A percentile compares a stretch with the other conserved stretches of the same genome.
These are phyloP conservation scores for Stromatinia cepivora DNA, from an alignment of 2,329 filamentous ascomycete species.

Conservation along the genomic window DNA sequence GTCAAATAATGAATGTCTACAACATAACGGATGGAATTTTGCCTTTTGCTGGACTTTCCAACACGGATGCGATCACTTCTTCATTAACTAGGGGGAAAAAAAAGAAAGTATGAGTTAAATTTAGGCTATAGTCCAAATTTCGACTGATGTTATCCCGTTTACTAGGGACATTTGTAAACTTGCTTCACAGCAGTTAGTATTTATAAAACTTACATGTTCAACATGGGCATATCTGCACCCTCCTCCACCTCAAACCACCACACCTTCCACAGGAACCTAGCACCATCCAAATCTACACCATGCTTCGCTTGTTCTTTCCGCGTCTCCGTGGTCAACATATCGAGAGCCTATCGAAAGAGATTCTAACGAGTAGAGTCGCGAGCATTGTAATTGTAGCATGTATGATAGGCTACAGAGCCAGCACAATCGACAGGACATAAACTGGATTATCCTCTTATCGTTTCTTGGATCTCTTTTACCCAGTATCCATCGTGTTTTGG, in stretches of 20 bases:
- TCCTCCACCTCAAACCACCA: neutral
- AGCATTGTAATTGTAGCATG: neutral
- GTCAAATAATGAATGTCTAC: neutral
- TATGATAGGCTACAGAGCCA: neutral
- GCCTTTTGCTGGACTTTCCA: neutral
- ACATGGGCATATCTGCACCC: neutral
- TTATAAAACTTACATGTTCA: too few species aligned
- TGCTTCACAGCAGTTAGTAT: neutral
- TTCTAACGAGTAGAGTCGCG: neutral
- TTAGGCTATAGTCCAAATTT: neutral
- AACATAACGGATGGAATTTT: neutral
- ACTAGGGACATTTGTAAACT: neutral
- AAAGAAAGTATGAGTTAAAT: neutral
- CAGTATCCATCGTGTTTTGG: neutral
- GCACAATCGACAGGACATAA: neutral
- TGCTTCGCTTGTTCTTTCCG: neutral
- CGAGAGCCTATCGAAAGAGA: neutral
- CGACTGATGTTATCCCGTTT: fast-evolving
- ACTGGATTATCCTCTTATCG: neutral
- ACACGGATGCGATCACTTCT: neutral
- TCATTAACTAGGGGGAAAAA: neutral
- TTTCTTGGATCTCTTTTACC: neutral
- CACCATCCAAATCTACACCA: neutral
- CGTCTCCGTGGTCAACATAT: neutral
- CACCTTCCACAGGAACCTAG: neutral